Conservation (phyloP, 129 eudicot species). For the carrot (Daucus carota) region DNA sequence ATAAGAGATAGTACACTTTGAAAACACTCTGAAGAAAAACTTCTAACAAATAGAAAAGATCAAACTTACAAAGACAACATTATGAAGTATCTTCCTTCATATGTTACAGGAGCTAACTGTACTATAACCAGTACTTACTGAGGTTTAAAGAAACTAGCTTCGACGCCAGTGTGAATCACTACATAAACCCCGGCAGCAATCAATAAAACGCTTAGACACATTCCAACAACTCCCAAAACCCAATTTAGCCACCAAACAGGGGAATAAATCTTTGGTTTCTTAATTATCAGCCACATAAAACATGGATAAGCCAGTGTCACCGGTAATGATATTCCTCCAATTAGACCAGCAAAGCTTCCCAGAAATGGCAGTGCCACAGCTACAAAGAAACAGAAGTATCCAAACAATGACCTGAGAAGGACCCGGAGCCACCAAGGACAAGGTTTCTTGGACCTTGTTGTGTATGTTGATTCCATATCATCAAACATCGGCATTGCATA, state of each 20-base stretch:
- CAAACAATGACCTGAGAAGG: conserved; percentile 24
- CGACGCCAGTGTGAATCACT: conserved; percentile 38
- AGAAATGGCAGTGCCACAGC: conserved; percentile 51
- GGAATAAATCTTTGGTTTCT: conserved; percentile 31
- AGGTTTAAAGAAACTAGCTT: conserved; percentile 45
- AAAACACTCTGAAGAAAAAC: background rate
- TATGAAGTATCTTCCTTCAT: background rate
- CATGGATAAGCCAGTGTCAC: conserved; percentile 52
- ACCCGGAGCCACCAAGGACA: conserved; percentile 45
- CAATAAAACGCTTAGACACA: conserved; percentile 29
- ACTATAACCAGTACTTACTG: background rate
- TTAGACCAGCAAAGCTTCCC: conserved; percentile 38
- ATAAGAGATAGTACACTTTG: background rate
- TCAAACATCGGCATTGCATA: conserved; percentile 50
- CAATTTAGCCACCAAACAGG: conserved; percentile 47
- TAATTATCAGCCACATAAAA: conserved; percentile 46
- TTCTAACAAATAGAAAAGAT: background rate
- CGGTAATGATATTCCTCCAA: conserved; percentile 43
- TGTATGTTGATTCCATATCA: conserved; percentile 32
- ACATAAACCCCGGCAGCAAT: conserved; percentile 39
- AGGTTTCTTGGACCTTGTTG: conserved; percentile 29
- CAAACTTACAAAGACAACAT: background rate
- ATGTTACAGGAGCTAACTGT: background rate
- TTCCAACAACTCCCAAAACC: conserved; percentile 34
- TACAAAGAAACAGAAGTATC: conserved; percentile 36